phyloP scores from a whole-genome alignment of 1,284 basidiomycete genomes.

The Anthracocystis panici-leucophaei region DNA sequence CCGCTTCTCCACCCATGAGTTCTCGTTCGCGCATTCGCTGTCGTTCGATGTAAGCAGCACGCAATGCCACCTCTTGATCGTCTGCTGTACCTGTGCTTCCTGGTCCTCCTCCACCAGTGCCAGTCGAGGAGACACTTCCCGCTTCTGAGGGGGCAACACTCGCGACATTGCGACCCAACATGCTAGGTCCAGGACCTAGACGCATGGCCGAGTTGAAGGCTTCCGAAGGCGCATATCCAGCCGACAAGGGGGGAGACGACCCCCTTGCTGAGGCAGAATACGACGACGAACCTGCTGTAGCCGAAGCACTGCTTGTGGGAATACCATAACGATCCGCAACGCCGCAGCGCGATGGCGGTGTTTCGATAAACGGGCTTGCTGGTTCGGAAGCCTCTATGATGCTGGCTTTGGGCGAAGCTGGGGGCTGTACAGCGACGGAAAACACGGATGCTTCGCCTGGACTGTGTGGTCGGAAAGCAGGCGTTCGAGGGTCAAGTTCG shows the following conservation, averaged over 20 bases:
- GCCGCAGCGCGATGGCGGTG: conserved; percentile 27
- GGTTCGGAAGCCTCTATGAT: conserved; percentile 47
- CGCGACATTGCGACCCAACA: conserved; percentile 48
- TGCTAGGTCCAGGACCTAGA: conserved; percentile 42
- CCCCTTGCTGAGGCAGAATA: conserved; percentile 39
- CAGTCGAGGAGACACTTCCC: conserved; percentile 52
- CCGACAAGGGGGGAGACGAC: conserved; percentile 30
- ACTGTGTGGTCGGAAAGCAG: conserved; percentile 60
- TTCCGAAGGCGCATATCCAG: conserved; percentile 34
- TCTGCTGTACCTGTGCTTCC: conserved; percentile 44
- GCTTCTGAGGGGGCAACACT: conserved; percentile 59
- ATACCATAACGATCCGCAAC: conserved; percentile 28
- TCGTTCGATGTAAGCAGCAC: conserved; percentile 59
- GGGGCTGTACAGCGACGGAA: conserved; percentile 66
- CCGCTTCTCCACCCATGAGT: conserved; percentile 59
- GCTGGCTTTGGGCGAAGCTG: conserved; percentile 61
- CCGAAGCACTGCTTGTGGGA: conserved; percentile 40
- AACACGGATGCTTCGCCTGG: conserved; percentile 66
- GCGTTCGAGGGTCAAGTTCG: conserved; percentile 64
- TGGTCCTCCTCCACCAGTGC: conserved; percentile 44
- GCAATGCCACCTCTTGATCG: conserved; percentile 51
- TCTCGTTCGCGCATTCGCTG: conserved; percentile 64
- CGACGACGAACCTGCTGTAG: conserved; percentile 39
- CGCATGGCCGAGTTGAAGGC: conserved; percentile 32
- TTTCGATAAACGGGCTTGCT: conserved; percentile 36